Percentiles rank a stretch among this genome's conserved stretches.
Conservation (phyloP, 768 basidiomycete genomes). For the Mycena belliarum region DNA sequence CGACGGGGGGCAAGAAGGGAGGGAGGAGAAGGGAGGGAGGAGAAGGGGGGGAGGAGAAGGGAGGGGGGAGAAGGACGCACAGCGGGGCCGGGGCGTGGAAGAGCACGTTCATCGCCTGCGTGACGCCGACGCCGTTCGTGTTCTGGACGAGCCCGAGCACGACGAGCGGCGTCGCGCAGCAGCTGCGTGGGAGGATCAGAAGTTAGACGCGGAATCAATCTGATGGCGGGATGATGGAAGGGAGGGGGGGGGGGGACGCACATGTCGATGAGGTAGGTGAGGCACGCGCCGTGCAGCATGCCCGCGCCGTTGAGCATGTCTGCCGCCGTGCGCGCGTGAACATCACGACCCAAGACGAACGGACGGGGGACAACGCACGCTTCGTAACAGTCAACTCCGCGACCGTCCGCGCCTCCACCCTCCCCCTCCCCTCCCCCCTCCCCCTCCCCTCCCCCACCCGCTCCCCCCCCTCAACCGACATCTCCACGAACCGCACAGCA, state of each 20-base stretch:
- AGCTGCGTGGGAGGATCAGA: conserved; percentile 34
- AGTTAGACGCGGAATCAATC: no score
- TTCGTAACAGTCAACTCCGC: conserved; percentile 66
- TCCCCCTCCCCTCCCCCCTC: conserved; percentile 47
- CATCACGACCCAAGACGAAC: neutral
- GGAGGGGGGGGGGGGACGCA: conserved; percentile 27
- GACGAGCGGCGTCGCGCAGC: conserved; percentile 68
- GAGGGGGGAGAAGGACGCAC: conserved; percentile 37
- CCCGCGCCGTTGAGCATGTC: conserved; percentile 78
- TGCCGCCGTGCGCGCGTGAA: conserved; percentile 27
- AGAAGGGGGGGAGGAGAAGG: no score
- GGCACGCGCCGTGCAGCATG: conserved; percentile 75
- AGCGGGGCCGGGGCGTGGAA: conserved; percentile 69
- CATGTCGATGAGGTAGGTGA: conserved; percentile 78
- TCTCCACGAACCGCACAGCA: conserved; percentile 59
- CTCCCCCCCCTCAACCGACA: conserved; percentile 50
- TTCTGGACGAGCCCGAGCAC: conserved; percentile 61
- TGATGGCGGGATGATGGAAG: no score
- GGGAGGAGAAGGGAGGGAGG: no score
- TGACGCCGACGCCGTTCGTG: conserved; percentile 73
- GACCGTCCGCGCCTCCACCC: conserved; percentile 60
- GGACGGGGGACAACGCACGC: conserved; percentile 38
- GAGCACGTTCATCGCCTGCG: conserved; percentile 66
- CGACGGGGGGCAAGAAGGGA: no score
- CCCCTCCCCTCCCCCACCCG: conserved; percentile 48